Base-by-base conservation (phyloP, 805 yeast species). In the Candida ovalis region DNA sequence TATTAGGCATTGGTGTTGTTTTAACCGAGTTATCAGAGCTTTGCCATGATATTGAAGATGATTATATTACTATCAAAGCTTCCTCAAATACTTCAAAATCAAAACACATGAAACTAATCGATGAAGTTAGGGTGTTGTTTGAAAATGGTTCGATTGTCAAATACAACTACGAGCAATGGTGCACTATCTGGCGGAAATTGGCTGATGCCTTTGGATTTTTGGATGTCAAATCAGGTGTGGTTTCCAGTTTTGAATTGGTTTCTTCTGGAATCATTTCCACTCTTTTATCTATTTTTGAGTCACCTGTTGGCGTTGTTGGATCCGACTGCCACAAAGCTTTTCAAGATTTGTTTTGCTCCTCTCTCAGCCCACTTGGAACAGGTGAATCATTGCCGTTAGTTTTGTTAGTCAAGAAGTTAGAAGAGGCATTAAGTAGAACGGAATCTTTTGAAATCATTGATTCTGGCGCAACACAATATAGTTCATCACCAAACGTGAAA, bases 221-320 rank as follows among this genome's bases (percentile, higher is more conserved):
- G 1, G 46, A 30, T n/a, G 21, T 51, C 3, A 40, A 48, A 1
- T 45, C 40, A 2, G 50, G 50, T 3, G 42, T 52, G 2, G 68
- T 86, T 4, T 87, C 96, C 0, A 83, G 91, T 49, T 88, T 82
- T 67, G 96, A 89, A 61, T 69, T 90, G 30, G 73, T 82, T 5
- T 75, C 85, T 2, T 85, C 90, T 1, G 90, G 90, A 0, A 62
- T 87, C 6, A 72, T 85, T 7, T 70, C 71, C 5, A 57, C 71
- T 0, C 60, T 85, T 25, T 56, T 70, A 3, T 22, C 48, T 1
- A 46, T 73, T 2, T 76, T 81, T 42, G 53, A 57, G 24, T 49
- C 66, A 40, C 58, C 61, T 22, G 43, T 51, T 17, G 47, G 64
- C 40, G 49, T 57, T 4, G 54, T 61, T 24, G 66, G 62, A 19